Evolutionary conservation across 371 early-diverging fungal genomes (phyloP).

Genomic region (Conidiobolus incongruus): DNA sequence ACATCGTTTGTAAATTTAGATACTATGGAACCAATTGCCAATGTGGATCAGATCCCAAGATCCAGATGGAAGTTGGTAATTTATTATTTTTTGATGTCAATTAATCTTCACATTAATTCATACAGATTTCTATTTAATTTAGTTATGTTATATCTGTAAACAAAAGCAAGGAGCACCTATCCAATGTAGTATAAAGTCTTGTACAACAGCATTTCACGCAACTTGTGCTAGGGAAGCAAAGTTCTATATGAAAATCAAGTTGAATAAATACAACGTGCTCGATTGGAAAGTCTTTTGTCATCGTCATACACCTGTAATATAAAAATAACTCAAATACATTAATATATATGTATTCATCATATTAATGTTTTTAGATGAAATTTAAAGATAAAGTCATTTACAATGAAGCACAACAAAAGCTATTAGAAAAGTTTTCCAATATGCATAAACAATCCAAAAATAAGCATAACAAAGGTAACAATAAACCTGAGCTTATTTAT

Average conservation of each 20-base stretch:
- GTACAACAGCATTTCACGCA: slow-evolving; percentile 81
- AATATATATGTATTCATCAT: neutral
- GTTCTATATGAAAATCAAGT: slow-evolving; percentile 66
- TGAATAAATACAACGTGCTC: slow-evolving; percentile 25
- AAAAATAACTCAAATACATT: neutral
- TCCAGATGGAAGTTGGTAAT: slow-evolving; percentile 61
- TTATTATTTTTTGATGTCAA: neutral
- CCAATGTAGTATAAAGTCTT: slow-evolving; percentile 76
- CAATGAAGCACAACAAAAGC: slow-evolving; percentile 4
- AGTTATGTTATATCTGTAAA: slow-evolving; percentile 72
- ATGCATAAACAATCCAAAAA: neutral
- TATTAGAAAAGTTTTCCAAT: neutral
- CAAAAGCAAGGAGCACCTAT: slow-evolving; percentile 75
- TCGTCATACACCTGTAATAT: slow-evolving; percentile 49
- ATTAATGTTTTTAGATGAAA: slow-evolving; percentile 14
- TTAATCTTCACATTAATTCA: neutral
- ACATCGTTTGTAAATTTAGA: slow-evolving; percentile 69
- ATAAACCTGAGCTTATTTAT: too few species aligned
- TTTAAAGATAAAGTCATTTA: slow-evolving; percentile 32
- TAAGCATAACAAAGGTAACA: neutral
- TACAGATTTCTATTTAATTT: neutral
- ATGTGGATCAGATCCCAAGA: slow-evolving; percentile 62
- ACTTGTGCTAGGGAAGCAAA: slow-evolving; percentile 79
- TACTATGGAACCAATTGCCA: slow-evolving; percentile 95
- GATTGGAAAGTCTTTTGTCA: slow-evolving; percentile 49